Evolutionary conservation across 2,329 filamentous ascomycete genomes (phyloP).

Genomic region (Trichophyton benhamiae): DNA sequence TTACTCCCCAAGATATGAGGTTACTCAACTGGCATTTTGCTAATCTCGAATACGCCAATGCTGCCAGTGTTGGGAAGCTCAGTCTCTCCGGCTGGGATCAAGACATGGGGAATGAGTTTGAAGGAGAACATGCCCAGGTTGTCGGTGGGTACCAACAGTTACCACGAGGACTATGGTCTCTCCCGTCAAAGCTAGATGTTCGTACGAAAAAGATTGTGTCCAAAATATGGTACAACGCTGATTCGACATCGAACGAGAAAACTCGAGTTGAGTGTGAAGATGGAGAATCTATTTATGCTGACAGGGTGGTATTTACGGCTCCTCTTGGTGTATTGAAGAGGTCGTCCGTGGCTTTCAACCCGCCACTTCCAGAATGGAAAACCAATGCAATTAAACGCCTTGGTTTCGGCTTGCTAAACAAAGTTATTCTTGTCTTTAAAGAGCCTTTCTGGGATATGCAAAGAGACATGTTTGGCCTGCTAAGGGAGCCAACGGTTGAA

Average conservation of each 20-base stretch:
- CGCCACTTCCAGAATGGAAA: conserved; percentile 81
- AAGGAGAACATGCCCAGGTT: conserved; percentile 86
- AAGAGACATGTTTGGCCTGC: conserved; percentile 84
- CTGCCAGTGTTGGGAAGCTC: conserved; percentile 71
- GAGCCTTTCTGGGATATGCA: conserved; percentile 80
- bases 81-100: conserved; percentile 93
- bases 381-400: conserved; percentile 64
- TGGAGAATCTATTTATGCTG: conserved; percentile 65
- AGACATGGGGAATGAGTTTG: conserved; percentile 94
- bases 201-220: conserved; percentile 61
- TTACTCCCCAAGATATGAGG: conserved; percentile 76
- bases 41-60: conserved; percentile 95
- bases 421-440: conserved; percentile 83
- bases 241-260: conserved; percentile 31
- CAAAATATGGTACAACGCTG: conserved; percentile 52
- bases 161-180: conserved; percentile 69
- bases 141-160: conserved; percentile 89
- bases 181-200: conserved; percentile 65
- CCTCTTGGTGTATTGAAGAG: conserved; percentile 86
- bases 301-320: conserved; percentile 79
- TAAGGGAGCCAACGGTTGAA: conserved; percentile 58
- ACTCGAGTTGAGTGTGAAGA: conserved; percentile 63
- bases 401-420: conserved; percentile 90
- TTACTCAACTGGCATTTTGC: conserved; percentile 97
- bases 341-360: conserved; percentile 71